A percentile compares a stretch with the other conserved stretches of the same genome.
Evolutionary conservation across 2,329 filamentous ascomycete species (phyloP).

Genomic region (Exophiala viscosa): DNA sequence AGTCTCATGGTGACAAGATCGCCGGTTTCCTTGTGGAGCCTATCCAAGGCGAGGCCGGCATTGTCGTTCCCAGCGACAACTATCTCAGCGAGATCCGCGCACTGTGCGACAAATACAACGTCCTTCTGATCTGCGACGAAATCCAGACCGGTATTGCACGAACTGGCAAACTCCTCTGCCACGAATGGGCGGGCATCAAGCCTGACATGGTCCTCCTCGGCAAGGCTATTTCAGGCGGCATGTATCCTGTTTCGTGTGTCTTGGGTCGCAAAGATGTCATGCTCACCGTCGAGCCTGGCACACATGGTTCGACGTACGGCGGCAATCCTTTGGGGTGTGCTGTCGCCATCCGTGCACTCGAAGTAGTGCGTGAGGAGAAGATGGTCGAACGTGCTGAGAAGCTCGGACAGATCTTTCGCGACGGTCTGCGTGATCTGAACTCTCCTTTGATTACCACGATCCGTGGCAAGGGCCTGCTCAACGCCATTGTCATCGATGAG

Average conservation of each 20-base stretch:
- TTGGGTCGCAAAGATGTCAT: constrained; percentile 85
- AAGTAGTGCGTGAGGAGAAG: constrained; percentile 88
- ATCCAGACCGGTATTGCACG: constrained; percentile 97
- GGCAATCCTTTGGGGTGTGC: constrained; percentile 95
- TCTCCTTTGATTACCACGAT: constrained; percentile 77
- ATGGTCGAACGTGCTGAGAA: constrained; percentile 78
- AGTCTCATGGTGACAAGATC: constrained; percentile 76
- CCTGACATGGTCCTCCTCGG: constrained; percentile 92
- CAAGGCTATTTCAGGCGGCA: constrained; percentile 95
- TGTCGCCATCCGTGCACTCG: constrained; percentile 88
- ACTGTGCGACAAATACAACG: constrained; percentile 92
- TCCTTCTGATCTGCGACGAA: constrained; percentile 94
- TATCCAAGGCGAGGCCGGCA: constrained; percentile 95
- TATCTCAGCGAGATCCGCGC: constrained; percentile 77
- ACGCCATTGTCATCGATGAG: constrained; percentile 95
- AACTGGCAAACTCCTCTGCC: constrained; percentile 89
- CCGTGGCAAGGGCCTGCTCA: constrained; percentile 88
- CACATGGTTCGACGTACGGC: constrained; percentile 97
- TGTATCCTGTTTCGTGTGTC: constrained; percentile 98
- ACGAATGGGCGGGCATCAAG: constrained; percentile 91
- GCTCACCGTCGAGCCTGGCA: constrained; percentile 92
- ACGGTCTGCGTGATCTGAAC: constrained; percentile 70
- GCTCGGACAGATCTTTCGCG: constrained; percentile 77
- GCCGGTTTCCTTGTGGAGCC: constrained; percentile 94
- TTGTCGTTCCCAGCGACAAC: constrained; percentile 86